Base-by-base conservation (phyloP, 1,284 basidiomycete genomes). In the Jaminaea rosea region DNA sequence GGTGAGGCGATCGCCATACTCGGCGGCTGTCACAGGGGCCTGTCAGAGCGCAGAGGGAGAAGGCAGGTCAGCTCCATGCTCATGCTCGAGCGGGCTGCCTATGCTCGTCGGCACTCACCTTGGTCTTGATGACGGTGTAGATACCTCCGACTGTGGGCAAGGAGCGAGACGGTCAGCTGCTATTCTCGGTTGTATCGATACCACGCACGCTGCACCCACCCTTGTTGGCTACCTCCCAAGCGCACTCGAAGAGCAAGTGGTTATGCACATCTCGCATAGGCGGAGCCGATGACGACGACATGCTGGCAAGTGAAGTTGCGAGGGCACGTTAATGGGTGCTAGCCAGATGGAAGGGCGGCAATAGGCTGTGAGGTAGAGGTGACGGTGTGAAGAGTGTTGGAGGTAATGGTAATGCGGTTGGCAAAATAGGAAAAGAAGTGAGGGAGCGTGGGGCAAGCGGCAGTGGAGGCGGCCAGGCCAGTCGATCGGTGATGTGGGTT, bases 41-140 rank as follows among this genome's bases (percentile, higher is more conserved):
- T 42, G 23, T 86, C 76, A 52, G 11, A 15, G n/a, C n/a, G 44
- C 17, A 31, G 39, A 31, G 10, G 5, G 29, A 36, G 31, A 13
- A 31, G 37, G 26, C 47, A 13, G 15, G n/a, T 15, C 7, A 6
- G 17, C 4, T 42, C 19, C 11, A 24, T 5, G 39, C 11, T 42
- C 39, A 42, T 42, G 39, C 15, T 42, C 4, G 19, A 21, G 39
- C 4, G 39, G 6, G 6, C 19, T 13, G 5, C 7, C 19, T 15
- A 6, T 42, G 19, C 3, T 90, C n/a, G n/a, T n/a, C n/a, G 23
- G 3, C 23, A 42, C 39, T 42, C 39, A 42, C 91, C 75, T 97
- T 98, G 51, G 93, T 97, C 79, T 96, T 96, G 77, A 97, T 96
- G 78, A 97, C 92, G 60, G 92, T 97, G 81, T 97, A 97, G 78